These are phyloP conservation scores for Rhizopus sp. DNA, from an alignment of 371 early-diverging fungal species.

Conservation along the genomic window DNA sequence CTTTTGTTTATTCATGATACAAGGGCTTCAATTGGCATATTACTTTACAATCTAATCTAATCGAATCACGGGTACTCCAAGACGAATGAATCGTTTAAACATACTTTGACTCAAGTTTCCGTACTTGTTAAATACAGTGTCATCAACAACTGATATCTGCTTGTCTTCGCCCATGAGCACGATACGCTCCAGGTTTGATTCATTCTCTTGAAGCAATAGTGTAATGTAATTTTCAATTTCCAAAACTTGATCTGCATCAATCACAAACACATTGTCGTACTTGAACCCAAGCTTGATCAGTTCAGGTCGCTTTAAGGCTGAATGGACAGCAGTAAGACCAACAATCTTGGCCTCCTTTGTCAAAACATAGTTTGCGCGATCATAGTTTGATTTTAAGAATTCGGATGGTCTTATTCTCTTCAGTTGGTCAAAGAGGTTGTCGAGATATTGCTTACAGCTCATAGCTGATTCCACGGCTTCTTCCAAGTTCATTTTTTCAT, in stretches of 20 bases:
- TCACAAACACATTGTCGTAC: slow-evolving; percentile 95
- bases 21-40: background rate
- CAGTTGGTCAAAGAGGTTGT: slow-evolving; percentile 72
- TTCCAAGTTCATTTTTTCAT: slow-evolving; percentile 42
- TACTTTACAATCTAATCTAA: slow-evolving; percentile 70
- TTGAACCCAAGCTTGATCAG: slow-evolving; percentile 84
- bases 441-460: slow-evolving; percentile 83
- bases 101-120: slow-evolving; percentile 92
- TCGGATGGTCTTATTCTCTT: slow-evolving; percentile 91
- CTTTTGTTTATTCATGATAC: slow-evolving; percentile 8
- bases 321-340: slow-evolving; percentile 96
- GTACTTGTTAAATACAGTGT: slow-evolving; percentile 77
- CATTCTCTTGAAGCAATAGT: slow-evolving; percentile 78
- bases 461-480: slow-evolving; percentile 61
- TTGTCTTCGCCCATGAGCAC: slow-evolving; percentile 97
- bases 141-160: slow-evolving; percentile 95
- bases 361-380: slow-evolving; percentile 89
- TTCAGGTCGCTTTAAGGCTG: slow-evolving; percentile 87
- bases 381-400: slow-evolving; percentile 74
- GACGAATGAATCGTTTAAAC: slow-evolving; percentile 86
- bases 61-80: slow-evolving; percentile 86
- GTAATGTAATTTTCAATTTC: slow-evolving; percentile 97
- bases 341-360: slow-evolving; percentile 94
- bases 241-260: slow-evolving; percentile 96
- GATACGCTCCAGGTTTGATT: slow-evolving; percentile 78